Evolutionary conservation across 345 rosid species (phyloP).

Genomic region (Pseudoturritis turrita): DNA sequence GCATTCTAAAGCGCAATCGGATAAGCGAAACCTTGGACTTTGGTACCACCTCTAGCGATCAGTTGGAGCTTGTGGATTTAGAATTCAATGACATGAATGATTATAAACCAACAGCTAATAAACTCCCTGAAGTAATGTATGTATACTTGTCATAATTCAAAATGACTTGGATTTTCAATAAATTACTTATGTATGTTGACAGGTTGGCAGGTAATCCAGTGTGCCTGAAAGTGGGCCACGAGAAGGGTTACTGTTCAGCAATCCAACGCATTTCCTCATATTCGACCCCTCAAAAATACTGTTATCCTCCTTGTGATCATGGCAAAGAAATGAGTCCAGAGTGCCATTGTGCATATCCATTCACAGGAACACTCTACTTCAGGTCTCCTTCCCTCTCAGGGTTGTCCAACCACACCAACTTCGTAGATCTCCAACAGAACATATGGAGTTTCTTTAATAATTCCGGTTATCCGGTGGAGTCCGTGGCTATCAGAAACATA

Average conservation of each 20-base stretch:
- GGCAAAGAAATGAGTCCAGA: constrained; percentile 48
- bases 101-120: constrained; percentile 11
- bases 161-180: neutral
- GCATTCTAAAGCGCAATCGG: constrained; percentile 44
- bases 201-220: constrained; percentile 69
- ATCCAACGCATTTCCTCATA: constrained; percentile 22
- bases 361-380: constrained; percentile 55
- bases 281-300: constrained; percentile 45
- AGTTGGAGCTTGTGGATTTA: constrained; percentile 54
- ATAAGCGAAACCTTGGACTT: constrained; percentile 53
- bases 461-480: constrained; percentile 54
- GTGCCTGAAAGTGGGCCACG: constrained; percentile 41
- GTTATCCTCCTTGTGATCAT: constrained; percentile 31
- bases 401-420: constrained; percentile 40
- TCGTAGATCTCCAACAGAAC: constrained; percentile 26
- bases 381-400: constrained; percentile 66
- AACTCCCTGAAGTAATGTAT: constrained; percentile 46
- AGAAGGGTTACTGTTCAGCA: constrained; percentile 38
- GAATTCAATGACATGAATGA: constrained; percentile 40
- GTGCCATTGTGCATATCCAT: constrained; percentile 63
- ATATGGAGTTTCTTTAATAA: constrained; percentile 28
- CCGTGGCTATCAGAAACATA: constrained; percentile 52
- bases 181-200: constrained; percentile 19
- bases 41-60: constrained; percentile 37
- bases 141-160: constrained; percentile 8